These are phyloP conservation scores for Elymus sibiricus DNA, from an alignment of 176 grass and related monocot genomes.

Conservation along the genomic window DNA sequence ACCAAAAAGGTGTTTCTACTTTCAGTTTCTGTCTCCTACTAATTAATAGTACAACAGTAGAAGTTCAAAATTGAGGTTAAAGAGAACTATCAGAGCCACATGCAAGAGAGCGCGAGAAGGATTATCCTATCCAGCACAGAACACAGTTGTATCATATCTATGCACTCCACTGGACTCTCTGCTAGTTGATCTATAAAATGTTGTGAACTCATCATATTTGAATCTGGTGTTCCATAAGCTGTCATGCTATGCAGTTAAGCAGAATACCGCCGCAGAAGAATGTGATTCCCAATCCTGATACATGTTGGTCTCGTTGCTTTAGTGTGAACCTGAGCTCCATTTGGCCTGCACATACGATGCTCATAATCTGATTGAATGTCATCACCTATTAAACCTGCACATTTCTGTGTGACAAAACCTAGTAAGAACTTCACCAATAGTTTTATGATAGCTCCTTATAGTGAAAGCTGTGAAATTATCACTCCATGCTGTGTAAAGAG, in stretches of 20 bases:
- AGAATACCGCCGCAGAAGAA: background rate
- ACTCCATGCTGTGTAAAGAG: no score
- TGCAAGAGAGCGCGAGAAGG: no score
- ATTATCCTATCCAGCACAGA: no score
- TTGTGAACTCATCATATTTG: background rate
- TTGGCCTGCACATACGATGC: background rate
- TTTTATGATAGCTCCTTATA: background rate
- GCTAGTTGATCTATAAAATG: background rate
- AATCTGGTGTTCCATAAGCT: background rate
- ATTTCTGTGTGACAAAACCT: background rate
- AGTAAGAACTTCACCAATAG: background rate
- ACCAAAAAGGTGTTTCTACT: no score
- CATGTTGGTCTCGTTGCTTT: background rate
- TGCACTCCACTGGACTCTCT: background rate
- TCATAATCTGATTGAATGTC: background rate
- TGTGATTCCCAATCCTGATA: background rate
- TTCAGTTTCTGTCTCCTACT: no score
- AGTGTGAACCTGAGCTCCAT: conserved; percentile 2
- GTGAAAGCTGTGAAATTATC: background rate
- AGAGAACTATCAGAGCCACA: no score
- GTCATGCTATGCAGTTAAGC: background rate
- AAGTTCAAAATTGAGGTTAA: no score
- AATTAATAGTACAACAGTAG: background rate
- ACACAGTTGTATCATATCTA: no score
- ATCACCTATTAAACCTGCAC: background rate